These are phyloP conservation scores for Hsuehochloa calcarea DNA, from an alignment of 176 grass and related monocot genomes.

Conservation along the genomic window DNA sequence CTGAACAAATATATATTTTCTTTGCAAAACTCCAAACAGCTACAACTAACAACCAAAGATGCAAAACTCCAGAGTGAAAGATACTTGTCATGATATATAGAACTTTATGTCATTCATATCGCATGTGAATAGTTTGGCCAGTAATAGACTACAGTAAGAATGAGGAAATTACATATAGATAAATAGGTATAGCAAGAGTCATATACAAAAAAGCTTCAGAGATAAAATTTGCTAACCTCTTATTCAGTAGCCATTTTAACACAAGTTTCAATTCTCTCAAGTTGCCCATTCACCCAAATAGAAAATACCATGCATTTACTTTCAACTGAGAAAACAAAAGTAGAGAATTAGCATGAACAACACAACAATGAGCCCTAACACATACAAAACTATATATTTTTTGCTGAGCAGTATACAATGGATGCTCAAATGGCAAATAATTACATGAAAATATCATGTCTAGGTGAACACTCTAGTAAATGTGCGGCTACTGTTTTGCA, in stretches of 20 bases:
- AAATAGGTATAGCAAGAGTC: not conserved
- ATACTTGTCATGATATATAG: not conserved
- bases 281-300: constrained; percentile 88
- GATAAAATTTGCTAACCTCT: constrained; percentile 60
- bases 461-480: constrained; percentile 30
- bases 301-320: constrained; percentile 79
- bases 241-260: constrained; percentile 78
- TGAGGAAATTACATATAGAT: not conserved
- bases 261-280: constrained; percentile 94
- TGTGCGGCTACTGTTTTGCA: not conserved
- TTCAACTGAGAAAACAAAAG: constrained; percentile 58
- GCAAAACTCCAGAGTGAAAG: not conserved
- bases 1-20: not conserved
- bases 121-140: too few species aligned
- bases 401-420: not conserved
- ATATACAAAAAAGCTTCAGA: not conserved
- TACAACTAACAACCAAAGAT: not conserved
- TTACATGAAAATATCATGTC: not conserved
- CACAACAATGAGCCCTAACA: constrained; percentile 13
- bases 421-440: constrained; percentile 15
- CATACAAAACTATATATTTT: constrained; percentile 6
- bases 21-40: not conserved
- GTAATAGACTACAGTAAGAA: not conserved
- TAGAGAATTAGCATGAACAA: constrained; percentile 12
- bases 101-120: not conserved